Evolutionary conservation across 371 early-diverging fungal species (phyloP).

Genomic region (Fennellomyces sp.): DNA sequence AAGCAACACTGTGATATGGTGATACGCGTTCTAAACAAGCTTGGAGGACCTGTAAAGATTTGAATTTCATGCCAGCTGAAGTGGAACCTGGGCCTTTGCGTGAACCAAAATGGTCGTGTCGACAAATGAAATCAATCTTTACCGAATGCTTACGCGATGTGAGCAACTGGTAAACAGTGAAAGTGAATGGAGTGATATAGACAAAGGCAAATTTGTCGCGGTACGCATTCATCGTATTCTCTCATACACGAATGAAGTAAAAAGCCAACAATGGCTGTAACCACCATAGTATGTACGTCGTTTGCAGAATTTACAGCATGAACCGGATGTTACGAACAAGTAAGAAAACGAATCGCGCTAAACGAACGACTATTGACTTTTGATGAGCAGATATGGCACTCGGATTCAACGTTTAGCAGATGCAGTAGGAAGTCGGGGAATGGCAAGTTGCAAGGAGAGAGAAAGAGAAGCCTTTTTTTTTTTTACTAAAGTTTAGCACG

Average conservation of each 20-base stretch:
- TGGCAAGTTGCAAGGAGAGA: neutral
- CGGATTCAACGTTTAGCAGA: neutral
- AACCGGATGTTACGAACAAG: neutral
- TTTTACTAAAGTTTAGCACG: neutral
- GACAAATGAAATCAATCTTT: slow-evolving; percentile 37
- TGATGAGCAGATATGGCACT: neutral
- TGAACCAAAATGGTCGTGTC: slow-evolving; percentile 10
- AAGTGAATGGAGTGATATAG: slow-evolving; percentile 26
- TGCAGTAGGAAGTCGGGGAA: neutral
- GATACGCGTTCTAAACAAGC: no score
- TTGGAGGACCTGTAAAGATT: no score
- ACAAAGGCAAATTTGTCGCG: slow-evolving; percentile 38
- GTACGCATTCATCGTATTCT: slow-evolving; percentile 8
- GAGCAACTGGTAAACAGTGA: slow-evolving; percentile 15
- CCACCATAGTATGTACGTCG: neutral
- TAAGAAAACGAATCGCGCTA: neutral
- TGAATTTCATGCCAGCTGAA: no score
- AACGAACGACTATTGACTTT: neutral
- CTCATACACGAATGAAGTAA: no score
- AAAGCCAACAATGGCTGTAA: neutral
- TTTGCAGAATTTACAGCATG: slow-evolving; percentile 2
- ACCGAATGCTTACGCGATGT: slow-evolving; percentile 33
- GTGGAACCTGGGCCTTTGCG: no score
- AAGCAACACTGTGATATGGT: no score
- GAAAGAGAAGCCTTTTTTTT: no score